Evolutionary conservation across 2,329 filamentous ascomycete genomes (phyloP).

Genomic region (Penicillium sp.): DNA sequence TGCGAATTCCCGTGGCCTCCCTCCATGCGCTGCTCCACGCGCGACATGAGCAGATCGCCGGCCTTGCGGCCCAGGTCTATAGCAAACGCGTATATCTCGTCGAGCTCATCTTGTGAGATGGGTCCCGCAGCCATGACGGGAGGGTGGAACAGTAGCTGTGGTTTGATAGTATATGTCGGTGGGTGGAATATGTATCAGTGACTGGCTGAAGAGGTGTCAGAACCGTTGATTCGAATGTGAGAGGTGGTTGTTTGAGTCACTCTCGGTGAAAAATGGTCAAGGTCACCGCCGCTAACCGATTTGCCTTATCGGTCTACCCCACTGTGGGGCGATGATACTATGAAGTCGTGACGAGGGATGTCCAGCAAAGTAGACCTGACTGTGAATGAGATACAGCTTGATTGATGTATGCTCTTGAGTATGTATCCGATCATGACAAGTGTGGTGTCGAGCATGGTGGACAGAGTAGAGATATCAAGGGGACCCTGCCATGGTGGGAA

Average conservation of each 20-base stretch:
- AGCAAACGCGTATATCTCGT: slow-evolving; percentile 71
- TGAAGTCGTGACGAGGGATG: neutral
- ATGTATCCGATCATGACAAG: no score
- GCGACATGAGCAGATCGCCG: slow-evolving; percentile 68
- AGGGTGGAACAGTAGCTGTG: neutral
- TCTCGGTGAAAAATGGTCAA: slow-evolving; percentile 19
- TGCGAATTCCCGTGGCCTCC: slow-evolving; percentile 42
- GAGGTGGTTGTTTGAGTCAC: slow-evolving; percentile 13
- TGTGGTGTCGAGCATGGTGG: no score
- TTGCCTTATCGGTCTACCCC: slow-evolving; percentile 21
- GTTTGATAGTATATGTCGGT: no score
- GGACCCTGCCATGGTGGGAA: no score
- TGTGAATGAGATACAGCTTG: no score
- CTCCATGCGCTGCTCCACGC: slow-evolving; percentile 60
- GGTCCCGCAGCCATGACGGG: slow-evolving; percentile 25
- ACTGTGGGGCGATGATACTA: slow-evolving; percentile 1
- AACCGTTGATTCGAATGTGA: neutral
- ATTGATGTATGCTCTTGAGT: no score
- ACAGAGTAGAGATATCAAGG: no score
- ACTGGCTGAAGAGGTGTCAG: no score
- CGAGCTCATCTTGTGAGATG: slow-evolving; percentile 54
- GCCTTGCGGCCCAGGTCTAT: slow-evolving; percentile 72
- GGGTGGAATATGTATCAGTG: no score
- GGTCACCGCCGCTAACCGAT: slow-evolving; percentile 21
- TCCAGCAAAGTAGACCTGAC: no score